phyloP scores from a whole-genome alignment of 2,329 filamentous ascomycete genomes.

The Sporothrix inflata region DNA sequence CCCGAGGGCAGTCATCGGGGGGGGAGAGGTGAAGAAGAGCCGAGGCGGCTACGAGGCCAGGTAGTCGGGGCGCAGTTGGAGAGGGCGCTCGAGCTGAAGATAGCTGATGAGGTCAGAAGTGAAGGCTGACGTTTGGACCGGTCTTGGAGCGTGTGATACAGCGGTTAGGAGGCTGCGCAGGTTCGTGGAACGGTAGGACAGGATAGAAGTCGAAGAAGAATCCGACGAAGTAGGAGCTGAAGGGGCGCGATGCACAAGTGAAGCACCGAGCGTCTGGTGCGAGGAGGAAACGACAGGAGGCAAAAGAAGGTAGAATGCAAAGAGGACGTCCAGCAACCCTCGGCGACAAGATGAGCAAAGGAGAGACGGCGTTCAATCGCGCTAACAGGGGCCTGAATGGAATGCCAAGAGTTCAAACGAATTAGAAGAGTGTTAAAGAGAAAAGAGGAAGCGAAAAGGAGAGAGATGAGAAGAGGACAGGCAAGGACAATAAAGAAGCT shows the following conservation, averaged over 20 bases:
- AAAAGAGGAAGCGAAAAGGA: background rate
- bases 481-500: constrained; percentile 21
- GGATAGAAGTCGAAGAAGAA: background rate
- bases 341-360: background rate
- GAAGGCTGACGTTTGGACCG: background rate
- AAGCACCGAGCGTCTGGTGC: background rate
- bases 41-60: background rate
- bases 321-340: background rate
- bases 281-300: background rate
- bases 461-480: background rate
- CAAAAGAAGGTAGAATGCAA: background rate
- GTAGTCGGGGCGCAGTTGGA: background rate
- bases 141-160: constrained; percentile 19
- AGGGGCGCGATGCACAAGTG: background rate
- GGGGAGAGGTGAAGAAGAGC: background rate
- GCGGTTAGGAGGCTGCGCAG: constrained; percentile 9
- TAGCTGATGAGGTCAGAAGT: constrained; percentile 9
- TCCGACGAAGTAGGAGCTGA: background rate
- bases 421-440: background rate
- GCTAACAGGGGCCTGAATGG: constrained; percentile 2
- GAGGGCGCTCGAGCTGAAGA: background rate
- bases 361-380: background rate
- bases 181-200: constrained; percentile 10
- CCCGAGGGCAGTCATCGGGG: constrained; percentile 20
- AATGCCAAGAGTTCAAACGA: background rate